Conservation (phyloP, 1,284 basidiomycete genomes). For the Naganishia liquefaciens region DNA sequence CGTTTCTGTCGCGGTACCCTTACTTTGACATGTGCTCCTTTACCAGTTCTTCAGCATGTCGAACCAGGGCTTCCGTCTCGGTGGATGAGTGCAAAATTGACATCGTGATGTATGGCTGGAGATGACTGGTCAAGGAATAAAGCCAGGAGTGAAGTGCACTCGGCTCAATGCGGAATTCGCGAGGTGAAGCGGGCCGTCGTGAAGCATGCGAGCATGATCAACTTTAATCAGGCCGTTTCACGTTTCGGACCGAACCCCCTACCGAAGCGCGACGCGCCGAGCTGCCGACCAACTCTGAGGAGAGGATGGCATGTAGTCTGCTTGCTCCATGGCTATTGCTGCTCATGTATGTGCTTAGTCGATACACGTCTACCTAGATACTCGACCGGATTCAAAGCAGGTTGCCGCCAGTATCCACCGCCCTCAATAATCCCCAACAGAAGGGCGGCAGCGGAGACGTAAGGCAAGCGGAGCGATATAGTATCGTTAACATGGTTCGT, state of each 20-base stretch:
- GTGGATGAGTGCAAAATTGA: not conserved
- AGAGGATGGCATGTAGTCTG: not conserved
- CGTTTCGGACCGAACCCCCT: not conserved
- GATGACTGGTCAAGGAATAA: too few relatives aligned
- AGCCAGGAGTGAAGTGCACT: too few relatives aligned
- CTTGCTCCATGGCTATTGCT: not conserved
- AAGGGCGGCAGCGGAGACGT: too few relatives aligned
- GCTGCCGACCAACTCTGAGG: not conserved
- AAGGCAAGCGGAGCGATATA: too few relatives aligned
- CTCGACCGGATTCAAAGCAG: too few relatives aligned
- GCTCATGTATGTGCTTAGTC: not conserved
- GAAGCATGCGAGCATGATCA: not conserved
- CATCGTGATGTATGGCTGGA: not conserved
- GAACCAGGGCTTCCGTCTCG: slow-evolving; percentile 51
- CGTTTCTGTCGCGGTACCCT: slow-evolving; percentile 35
- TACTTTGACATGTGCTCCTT: slow-evolving; percentile 66
- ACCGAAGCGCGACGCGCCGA: not conserved
- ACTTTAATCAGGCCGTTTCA: not conserved
- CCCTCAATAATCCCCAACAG: too few relatives aligned
- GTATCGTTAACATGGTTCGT: too few relatives aligned
- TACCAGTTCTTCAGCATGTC: slow-evolving; percentile 70
- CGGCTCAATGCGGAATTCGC: too few relatives aligned
- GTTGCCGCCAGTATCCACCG: too few relatives aligned
- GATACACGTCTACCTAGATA: too few relatives aligned
- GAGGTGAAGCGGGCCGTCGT: not conserved